Percentiles rank a stretch among this genome's conserved stretches.
Evolutionary conservation across 129 eudicot genomes (phyloP).

Genomic region (Heracleum sosnowskyi): DNA sequence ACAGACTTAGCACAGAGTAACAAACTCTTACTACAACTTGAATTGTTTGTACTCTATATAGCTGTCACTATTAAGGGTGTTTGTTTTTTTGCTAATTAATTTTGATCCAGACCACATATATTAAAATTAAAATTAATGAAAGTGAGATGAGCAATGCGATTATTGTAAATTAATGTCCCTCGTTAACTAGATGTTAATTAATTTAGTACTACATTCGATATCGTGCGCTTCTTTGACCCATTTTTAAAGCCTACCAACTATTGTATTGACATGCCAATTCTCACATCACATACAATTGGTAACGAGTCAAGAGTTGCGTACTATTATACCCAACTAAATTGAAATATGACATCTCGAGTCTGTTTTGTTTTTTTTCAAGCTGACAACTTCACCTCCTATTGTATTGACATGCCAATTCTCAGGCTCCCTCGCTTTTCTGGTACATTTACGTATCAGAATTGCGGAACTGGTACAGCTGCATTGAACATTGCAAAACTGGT

Average conservation of each 20-base stretch:
- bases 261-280: background rate
- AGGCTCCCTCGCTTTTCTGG: no score
- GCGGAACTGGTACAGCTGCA: no score
- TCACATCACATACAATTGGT: background rate
- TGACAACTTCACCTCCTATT: background rate
- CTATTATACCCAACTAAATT: background rate
- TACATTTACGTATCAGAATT: no score
- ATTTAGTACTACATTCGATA: background rate
- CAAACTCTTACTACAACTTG: background rate
- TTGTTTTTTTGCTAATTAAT: background rate
- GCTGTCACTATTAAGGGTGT: background rate
- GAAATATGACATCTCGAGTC: background rate
- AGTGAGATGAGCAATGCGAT: background rate
- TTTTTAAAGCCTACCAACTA: background rate
- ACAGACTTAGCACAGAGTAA: background rate
- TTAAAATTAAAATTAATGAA: background rate
- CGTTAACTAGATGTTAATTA: background rate
- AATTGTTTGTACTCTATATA: background rate
- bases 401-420: no score
- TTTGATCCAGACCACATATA: background rate
- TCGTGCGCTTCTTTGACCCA: background rate
- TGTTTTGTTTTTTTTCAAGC: background rate
- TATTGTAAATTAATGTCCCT: background rate
- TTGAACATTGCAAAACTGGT: no score
- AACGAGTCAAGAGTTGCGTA: background rate